Evolutionary conservation across 306 rosid species (phyloP).

Genomic region (Inga laurina): DNA sequence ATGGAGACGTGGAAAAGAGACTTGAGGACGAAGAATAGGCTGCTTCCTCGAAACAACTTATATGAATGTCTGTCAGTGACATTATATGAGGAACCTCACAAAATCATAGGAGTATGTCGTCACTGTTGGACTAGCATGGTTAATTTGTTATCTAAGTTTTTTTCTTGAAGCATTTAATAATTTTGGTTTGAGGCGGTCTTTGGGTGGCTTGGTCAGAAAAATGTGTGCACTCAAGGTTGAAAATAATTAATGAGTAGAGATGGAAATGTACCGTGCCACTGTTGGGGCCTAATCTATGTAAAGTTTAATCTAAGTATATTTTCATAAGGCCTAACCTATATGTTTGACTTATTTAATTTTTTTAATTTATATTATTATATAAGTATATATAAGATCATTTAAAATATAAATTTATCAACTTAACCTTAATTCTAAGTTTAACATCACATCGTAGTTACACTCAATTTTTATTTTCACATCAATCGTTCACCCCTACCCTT

Average conservation of each 20-base stretch:
- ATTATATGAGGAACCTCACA: conserved; percentile 1
- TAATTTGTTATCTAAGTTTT: not conserved
- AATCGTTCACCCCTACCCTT: too few relatives aligned
- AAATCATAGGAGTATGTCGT: not conserved
- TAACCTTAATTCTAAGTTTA: too few relatives aligned
- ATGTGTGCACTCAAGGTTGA: conserved; percentile 34
- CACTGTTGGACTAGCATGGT: conserved; percentile 21
- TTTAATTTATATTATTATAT: too few relatives aligned
- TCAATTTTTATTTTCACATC: too few relatives aligned
- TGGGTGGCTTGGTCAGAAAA: conserved; percentile 47
- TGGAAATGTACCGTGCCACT: too few relatives aligned
- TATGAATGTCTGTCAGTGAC: conserved; percentile 6
- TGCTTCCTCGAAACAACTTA: conserved; percentile 52
- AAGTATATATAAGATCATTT: too few relatives aligned
- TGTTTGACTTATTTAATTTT: too few relatives aligned
- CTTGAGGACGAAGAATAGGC: conserved; percentile 24
- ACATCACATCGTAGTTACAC: too few relatives aligned
- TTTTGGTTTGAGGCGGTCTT: conserved; percentile 26
- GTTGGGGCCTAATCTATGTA: too few relatives aligned
- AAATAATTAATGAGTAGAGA: not conserved
- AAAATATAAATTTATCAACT: too few relatives aligned
- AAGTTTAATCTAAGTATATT: too few relatives aligned
- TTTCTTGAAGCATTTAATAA: not conserved
- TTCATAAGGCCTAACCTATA: too few relatives aligned
- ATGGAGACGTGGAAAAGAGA: conserved; percentile 5